phyloP scores from a whole-genome alignment of 2,329 filamentous ascomycete species.

The Monilinia aucupariae region DNA sequence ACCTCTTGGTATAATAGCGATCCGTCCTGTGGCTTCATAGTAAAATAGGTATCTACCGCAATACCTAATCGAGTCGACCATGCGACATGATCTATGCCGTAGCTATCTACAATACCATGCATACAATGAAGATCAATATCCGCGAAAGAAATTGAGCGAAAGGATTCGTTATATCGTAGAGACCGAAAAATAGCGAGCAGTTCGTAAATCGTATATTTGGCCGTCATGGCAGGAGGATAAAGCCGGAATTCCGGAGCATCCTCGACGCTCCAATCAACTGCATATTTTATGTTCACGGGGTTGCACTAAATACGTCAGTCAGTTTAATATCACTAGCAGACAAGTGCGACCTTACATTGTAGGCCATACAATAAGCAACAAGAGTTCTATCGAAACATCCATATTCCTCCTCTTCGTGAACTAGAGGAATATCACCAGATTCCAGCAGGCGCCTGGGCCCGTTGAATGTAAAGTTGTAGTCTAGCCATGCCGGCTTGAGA shows the following conservation, averaged over 20 bases:
- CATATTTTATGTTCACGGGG: conserved; percentile 60
- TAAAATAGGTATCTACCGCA: conserved; percentile 30
- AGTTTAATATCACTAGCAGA: not conserved
- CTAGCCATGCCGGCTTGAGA: conserved; percentile 60
- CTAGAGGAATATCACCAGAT: conserved; percentile 39
- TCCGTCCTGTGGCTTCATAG: conserved; percentile 33
- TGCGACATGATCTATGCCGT: conserved; percentile 58
- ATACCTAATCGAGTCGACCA: conserved; percentile 48
- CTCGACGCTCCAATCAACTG: conserved; percentile 55
- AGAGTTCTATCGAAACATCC: conserved; percentile 60
- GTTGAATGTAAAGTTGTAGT: conserved; percentile 56
- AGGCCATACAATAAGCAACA: conserved; percentile 64
- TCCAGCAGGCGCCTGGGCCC: conserved; percentile 53
- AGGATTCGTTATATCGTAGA: conserved; percentile 65
- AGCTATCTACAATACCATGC: conserved; percentile 54
- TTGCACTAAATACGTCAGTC: conserved; percentile 37
- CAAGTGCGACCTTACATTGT: conserved; percentile 43
- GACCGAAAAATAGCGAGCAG: conserved; percentile 65
- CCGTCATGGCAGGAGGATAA: conserved; percentile 48
- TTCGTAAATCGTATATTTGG: conserved; percentile 55
- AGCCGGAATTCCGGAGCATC: conserved; percentile 63
- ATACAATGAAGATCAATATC: conserved; percentile 58
- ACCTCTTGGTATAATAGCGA: conserved; percentile 64
- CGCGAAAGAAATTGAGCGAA: conserved; percentile 62
- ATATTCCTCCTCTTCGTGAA: conserved; percentile 52